These are phyloP conservation scores for Alternaria sp. DNA, from an alignment of 2,329 filamentous ascomycete species.

Conservation along the genomic window DNA sequence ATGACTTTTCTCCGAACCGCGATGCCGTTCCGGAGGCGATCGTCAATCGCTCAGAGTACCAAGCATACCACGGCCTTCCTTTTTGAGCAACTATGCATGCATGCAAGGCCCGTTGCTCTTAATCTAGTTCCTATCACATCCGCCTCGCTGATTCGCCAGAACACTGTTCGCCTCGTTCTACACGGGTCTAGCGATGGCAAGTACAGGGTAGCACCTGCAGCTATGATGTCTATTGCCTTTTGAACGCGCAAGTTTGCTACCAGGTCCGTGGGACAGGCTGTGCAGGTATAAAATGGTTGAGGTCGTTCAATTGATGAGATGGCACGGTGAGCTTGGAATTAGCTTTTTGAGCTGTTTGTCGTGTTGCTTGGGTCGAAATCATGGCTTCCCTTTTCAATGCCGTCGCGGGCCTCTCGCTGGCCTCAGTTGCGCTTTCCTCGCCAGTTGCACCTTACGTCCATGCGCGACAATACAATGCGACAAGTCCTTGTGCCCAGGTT, in stretches of 20 bases:
- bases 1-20: background rate
- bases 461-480: slow-evolving; percentile 37
- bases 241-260: slow-evolving; percentile 5
- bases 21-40: slow-evolving; percentile 2
- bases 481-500: slow-evolving; percentile 46
- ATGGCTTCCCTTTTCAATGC: slow-evolving; percentile 39
- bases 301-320: background rate
- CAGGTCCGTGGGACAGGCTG: slow-evolving; percentile 16
- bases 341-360: background rate
- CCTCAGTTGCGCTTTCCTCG: slow-evolving; percentile 38
- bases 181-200: slow-evolving; percentile 20
- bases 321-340: slow-evolving; percentile 3
- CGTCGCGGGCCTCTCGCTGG: slow-evolving; percentile 38
- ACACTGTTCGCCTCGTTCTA: slow-evolving; percentile 16
- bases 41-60: slow-evolving; percentile 7
- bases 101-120: slow-evolving; percentile 18
- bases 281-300: slow-evolving; percentile 21
- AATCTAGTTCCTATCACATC: slow-evolving; percentile 20
- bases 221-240: slow-evolving; percentile 27
- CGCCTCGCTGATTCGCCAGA: slow-evolving; percentile 22
- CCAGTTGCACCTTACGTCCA: slow-evolving; percentile 34
- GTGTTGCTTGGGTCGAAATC: slow-evolving; percentile 9
- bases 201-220: slow-evolving; percentile 18
- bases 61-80: slow-evolving; percentile 1
- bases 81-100: slow-evolving; percentile 3